These are phyloP conservation scores for Macrolepiota dolichaula DNA, from an alignment of 768 basidiomycete genomes.

Conservation along the genomic window DNA sequence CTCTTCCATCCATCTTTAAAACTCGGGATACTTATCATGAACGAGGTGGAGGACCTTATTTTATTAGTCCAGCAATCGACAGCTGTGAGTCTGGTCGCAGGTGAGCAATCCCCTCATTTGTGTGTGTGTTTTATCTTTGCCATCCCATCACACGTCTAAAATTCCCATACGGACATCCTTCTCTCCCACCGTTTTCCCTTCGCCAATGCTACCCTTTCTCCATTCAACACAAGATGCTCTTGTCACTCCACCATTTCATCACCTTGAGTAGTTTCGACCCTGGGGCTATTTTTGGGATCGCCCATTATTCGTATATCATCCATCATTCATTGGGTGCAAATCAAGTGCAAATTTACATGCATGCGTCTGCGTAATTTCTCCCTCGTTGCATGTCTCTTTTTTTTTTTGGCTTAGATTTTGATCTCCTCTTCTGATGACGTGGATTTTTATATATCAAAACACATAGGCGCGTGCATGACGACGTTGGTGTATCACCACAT, in stretches of 20 bases:
- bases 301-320: too few relatives aligned
- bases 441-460: not conserved
- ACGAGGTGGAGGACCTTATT: not conserved
- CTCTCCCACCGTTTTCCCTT: not conserved
- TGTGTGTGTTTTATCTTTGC: too few relatives aligned
- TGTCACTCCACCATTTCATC: too few relatives aligned
- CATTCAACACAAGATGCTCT: not conserved
- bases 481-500: constrained; percentile 23
- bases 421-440: not conserved
- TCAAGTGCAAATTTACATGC: too few relatives aligned
- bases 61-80: constrained; percentile 18
- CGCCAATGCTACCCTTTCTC: not conserved
- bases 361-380: too few relatives aligned
- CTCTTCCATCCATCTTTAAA: not conserved
- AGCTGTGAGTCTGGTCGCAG: constrained; percentile 24
- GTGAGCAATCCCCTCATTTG: constrained; percentile 11
- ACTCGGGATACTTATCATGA: not conserved
- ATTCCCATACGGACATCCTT: not conserved
- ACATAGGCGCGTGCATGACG: constrained; percentile 24
- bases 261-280: not conserved
- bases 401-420: not conserved
- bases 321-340: too few relatives aligned
- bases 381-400: not conserved
- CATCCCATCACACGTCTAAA: too few relatives aligned
- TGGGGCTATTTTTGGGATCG: not conserved